Percentiles rank a stretch among this genome's conserved stretches.
Conservation (phyloP, 345 rosid species). For the rapeseed (Brassica napus) region DNA sequence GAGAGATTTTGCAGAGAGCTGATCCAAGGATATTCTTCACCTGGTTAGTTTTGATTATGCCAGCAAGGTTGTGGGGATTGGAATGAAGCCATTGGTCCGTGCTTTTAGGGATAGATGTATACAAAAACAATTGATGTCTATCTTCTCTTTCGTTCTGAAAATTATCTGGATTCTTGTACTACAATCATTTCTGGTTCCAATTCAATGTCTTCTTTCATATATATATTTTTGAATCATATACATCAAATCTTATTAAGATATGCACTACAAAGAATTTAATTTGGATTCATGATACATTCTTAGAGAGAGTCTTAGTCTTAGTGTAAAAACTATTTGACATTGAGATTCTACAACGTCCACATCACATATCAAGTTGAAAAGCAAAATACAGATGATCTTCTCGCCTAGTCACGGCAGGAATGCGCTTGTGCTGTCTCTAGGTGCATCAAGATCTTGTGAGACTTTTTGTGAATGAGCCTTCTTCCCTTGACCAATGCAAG, state of each 20-base stretch:
- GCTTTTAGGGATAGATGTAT: no score
- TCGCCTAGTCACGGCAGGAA: slow-evolving; percentile 17
- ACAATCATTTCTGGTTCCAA: not conserved
- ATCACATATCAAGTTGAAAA: not conserved
- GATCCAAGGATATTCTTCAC: slow-evolving; percentile 25
- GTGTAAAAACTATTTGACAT: not conserved
- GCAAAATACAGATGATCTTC: slow-evolving; percentile 9
- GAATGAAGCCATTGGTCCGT: slow-evolving; percentile 48
- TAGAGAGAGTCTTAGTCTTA: not conserved
- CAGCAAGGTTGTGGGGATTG: slow-evolving; percentile 24
- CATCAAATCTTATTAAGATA: slow-evolving; percentile 13
- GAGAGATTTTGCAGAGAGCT: slow-evolving; percentile 19
- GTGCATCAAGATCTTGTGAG: slow-evolving; percentile 31
- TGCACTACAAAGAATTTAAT: slow-evolving; percentile 5
- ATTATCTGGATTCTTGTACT: slow-evolving; percentile 17
- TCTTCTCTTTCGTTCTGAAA: slow-evolving; percentile 17
- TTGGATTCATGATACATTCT: slow-evolving; percentile 2
- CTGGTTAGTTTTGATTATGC: slow-evolving; percentile 28
- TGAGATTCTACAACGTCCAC: slow-evolving; percentile 9
- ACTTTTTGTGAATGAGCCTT: slow-evolving; percentile 27
- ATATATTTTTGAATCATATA: slow-evolving; percentile 14
- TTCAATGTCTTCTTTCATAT: not conserved
- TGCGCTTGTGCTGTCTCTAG: slow-evolving; percentile 37
- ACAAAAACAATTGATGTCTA: slow-evolving; percentile 18
- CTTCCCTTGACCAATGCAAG: slow-evolving; percentile 33